Conservation (phyloP, 2,329 filamentous ascomycete genomes). For the Phaeomoniella chlamydospora region DNA sequence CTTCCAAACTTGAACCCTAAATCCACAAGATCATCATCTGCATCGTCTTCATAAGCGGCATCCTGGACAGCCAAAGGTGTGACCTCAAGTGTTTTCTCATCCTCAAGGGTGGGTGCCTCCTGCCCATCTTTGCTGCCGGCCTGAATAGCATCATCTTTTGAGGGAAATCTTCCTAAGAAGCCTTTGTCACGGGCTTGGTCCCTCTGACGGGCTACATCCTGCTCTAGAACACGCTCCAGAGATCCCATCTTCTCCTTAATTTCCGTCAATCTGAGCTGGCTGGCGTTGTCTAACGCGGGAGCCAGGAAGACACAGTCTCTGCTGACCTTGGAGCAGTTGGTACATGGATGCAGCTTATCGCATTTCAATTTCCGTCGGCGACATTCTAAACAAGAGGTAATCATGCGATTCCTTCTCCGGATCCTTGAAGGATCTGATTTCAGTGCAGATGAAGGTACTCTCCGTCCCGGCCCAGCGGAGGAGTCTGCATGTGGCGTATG, state of each 20-base stretch:
- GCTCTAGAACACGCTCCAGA: conserved; percentile 54
- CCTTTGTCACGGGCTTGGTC: conserved; percentile 3
- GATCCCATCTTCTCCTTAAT: conserved; percentile 68
- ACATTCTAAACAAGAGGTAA: conserved; percentile 56
- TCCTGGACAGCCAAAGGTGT: conserved; percentile 50
- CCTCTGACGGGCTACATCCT: conserved; percentile 41
- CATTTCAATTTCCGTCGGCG: conserved; percentile 66
- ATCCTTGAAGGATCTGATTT: conserved; percentile 17
- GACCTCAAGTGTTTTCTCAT: conserved; percentile 45
- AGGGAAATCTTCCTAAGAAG: not conserved
- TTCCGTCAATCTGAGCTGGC: conserved; percentile 56
- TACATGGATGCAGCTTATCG: conserved; percentile 58
- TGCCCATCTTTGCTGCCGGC: conserved; percentile 9
- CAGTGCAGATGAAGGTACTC: no score
- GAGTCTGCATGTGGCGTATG: no score
- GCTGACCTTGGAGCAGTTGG: conserved; percentile 39
- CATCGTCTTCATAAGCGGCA: conserved; percentile 51
- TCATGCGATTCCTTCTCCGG: conserved; percentile 48
- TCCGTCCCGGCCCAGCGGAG: no score
- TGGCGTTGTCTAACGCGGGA: conserved; percentile 52
- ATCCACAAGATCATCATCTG: conserved; percentile 54
- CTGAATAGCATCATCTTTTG: not conserved
- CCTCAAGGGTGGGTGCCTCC: conserved; percentile 26
- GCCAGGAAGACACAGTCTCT: conserved; percentile 50
- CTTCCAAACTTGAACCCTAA: conserved; percentile 57